Base-by-base conservation (phyloP, 345 rosid species). In the Euphorbia lathyris region DNA sequence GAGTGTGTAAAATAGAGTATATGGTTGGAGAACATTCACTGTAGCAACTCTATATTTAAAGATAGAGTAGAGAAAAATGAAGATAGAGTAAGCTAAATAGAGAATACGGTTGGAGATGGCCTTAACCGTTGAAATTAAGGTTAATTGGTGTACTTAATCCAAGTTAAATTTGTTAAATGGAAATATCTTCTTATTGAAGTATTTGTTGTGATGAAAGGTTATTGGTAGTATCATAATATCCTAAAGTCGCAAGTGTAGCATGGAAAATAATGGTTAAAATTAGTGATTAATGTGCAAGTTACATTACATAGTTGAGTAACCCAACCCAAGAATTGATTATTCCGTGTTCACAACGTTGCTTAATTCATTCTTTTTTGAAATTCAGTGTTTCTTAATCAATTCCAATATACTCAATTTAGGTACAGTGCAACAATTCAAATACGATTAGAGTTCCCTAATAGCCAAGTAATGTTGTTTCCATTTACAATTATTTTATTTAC, bases 321-420 rank as follows among this genome's bases (percentile, higher is more conserved):
- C 32, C 19, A 27, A 32, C 10, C 29, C 43, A 19, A 0, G 26
- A 45, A 34, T 51, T 9, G 19, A 12, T 11, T 30, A 5, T 32
- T 66, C 10, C 60, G 70, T 67, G 45, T 32, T 67, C 29, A 38
- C 19, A 53, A 53, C 70, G 43, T 53, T 34, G 32, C 61, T 52
- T 29, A 20, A 51, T 51, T 67, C 17, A 53, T 67, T 17, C 47
- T 43, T 42, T 64, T 42, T 12, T 32, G 22, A 58, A 29, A 58
- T 16, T 58, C 38, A 58, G 27, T 58, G 62, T 53, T 45, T 16
- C 51, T 12, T 45, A 12, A 6, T 45, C 19, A 45, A 45, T 45
- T 45, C 19, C 51, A 2, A 12, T 45, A 7, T 7, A 45, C 11
- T 45, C 51, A 45, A 45, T 45, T 45, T 45, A 45, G 51, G 51